Evolutionary conservation across 2,329 filamentous ascomycete genomes (phyloP), one percentile per base, ranked within the genome.

Genomic region (Clonostachys rhizophaga): DNA sequence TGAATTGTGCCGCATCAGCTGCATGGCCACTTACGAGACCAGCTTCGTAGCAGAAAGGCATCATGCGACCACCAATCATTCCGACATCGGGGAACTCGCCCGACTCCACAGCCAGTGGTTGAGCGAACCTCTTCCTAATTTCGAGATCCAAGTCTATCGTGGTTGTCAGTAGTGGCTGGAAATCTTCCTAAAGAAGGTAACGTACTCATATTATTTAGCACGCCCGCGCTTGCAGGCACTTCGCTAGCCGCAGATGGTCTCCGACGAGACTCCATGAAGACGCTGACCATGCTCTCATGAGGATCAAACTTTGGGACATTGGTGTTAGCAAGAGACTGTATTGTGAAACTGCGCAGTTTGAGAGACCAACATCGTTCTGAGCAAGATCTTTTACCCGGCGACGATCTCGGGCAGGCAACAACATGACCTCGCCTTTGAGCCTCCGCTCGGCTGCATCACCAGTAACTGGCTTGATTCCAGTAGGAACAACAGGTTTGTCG

Each of bases 131-230:
- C 64, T 86, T 86, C 50, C 79, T 73, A 50, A 86, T 86, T 53
- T 87, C 84, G 16, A 86, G 62, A 51, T 86, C 83, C 64, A 81
- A 78, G 55, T 85, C 81, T 85, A 50, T 40, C 40, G 44, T n/a
- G 9, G 18, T 20, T 18, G 54, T 62, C 46, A 66, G 55, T 39
- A 11, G 34, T 40, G 5, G 3, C 41, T 11, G 5, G 41, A 14
- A 16, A 7, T 20, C 13, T 14, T 12, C 17, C 33, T 7, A 30
- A 37, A 16, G 24, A 33, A 33, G 33, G 34, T 20, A 34, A 68
- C 84, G 62, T 74, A 90, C 86, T 95, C 74, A 92, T 86, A 55
- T 83, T 90, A 55, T 89, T 91, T 42, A 92, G 76, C 17, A 83
- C 85, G n/a, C 50, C 56, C 20, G 86, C 85, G 58, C 83, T 84